Evolutionary conservation across 768 basidiomycete species (phyloP).

Genomic region (Agaricus sinodeliciosus): DNA sequence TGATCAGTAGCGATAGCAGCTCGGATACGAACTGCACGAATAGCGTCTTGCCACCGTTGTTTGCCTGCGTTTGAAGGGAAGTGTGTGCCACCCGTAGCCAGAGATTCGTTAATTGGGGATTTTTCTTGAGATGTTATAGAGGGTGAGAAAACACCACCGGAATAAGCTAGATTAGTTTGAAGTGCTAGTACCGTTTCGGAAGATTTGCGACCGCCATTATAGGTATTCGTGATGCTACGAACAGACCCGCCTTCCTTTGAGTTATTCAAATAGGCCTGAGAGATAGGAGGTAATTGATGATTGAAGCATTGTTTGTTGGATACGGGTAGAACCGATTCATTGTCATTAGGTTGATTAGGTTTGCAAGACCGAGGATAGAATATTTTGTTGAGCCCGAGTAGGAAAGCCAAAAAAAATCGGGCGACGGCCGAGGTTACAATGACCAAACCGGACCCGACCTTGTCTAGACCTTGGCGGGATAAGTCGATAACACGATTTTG

Average conservation of each 20-base stretch:
- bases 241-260: conserved; percentile 9
- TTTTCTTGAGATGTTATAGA: conserved; percentile 17
- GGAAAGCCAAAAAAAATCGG: neutral
- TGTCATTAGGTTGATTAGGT: neutral
- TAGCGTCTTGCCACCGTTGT: conserved; percentile 37
- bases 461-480: conserved; percentile 5
- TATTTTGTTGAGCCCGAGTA: neutral
- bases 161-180: conserved; percentile 6
- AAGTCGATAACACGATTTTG: conserved; percentile 6
- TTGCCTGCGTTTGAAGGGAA: conserved; percentile 21
- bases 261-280: neutral
- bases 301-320: neutral
- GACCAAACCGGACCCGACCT: neutral
- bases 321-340: neutral
- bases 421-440: neutral
- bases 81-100: neutral
- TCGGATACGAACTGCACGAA: conserved; percentile 37
- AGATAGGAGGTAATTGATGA: neutral
- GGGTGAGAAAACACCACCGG: conserved; percentile 13
- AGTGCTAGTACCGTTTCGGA: conserved; percentile 13
- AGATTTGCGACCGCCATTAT: conserved; percentile 11
- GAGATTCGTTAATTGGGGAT: conserved; percentile 7
- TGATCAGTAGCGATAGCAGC: neutral
- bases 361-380: neutral
- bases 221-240: conserved; percentile 3